Percentiles rank a stretch among this genome's conserved stretches.
Conservation (phyloP, 2,329 filamentous ascomycete genomes). For the Hymenotorrendiella dingleyae region DNA sequence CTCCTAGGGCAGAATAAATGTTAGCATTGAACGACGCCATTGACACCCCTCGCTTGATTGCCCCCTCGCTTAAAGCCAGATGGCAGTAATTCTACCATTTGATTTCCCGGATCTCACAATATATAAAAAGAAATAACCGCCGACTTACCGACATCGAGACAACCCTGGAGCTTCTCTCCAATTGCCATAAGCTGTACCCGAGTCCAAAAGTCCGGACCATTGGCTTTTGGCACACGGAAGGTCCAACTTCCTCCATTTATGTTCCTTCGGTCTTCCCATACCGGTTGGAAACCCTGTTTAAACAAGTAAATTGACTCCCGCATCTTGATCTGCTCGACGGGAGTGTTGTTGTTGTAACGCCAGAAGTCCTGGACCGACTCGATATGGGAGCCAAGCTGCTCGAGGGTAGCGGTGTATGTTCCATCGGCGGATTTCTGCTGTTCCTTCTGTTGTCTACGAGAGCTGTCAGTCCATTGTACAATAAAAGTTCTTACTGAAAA, state of each 20-base stretch:
- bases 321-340: constrained; percentile 68
- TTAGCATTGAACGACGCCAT: background rate
- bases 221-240: constrained; percentile 77
- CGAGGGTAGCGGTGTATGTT: constrained; percentile 37
- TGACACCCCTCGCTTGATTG: no score
- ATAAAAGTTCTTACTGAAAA: no score
- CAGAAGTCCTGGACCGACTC: constrained; percentile 82
- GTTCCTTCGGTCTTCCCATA: constrained; percentile 86
- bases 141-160: constrained; percentile 61
- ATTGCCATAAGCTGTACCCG: constrained; percentile 76
- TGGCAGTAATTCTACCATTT: no score
- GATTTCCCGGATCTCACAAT: background rate
- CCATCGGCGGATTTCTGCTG: constrained; percentile 32
- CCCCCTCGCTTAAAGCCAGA: no score
- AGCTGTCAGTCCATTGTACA: constrained; percentile 4
- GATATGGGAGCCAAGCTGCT: constrained; percentile 59
- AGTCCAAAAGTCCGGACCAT: constrained; percentile 71
- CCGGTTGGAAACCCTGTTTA: constrained; percentile 68
- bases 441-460: constrained; percentile 29
- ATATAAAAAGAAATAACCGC: constrained; percentile 7
- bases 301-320: constrained; percentile 75
- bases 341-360: constrained; percentile 76
- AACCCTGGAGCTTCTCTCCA: constrained; percentile 72
- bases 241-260: constrained; percentile 84
- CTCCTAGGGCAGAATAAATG: constrained; percentile 43